Evolutionary conservation across 106 monocot genomes (phyloP).

Genomic region (Allium cepa): DNA sequence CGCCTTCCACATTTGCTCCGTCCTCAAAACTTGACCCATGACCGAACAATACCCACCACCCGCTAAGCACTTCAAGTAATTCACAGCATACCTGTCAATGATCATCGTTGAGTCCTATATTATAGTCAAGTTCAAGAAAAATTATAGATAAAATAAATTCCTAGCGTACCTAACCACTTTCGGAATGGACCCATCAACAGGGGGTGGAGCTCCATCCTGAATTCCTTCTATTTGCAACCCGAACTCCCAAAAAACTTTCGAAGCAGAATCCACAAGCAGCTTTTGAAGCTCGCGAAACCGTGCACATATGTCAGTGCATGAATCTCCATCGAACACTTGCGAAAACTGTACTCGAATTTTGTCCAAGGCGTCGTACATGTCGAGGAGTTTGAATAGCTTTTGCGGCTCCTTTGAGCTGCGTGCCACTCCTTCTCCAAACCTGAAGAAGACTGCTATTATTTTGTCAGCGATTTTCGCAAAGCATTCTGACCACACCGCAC

Average conservation of each 20-base stretch:
- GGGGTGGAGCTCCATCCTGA: constrained; percentile 15
- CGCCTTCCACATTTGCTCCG: constrained; percentile 37
- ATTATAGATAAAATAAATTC: too few species aligned
- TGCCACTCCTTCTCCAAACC: constrained; percentile 57
- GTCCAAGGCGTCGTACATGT: constrained; percentile 32
- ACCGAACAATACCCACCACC: constrained; percentile 10
- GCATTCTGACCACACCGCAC: constrained; percentile 44
- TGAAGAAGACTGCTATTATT: constrained; percentile 55
- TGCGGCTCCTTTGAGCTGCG: constrained; percentile 39
- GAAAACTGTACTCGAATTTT: constrained; percentile 11
- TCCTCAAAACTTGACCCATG: constrained; percentile 36
- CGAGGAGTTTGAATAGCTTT: constrained; percentile 55
- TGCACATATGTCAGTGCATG: constrained; percentile 22
- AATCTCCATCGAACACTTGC: constrained; percentile 27
- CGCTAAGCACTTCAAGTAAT: constrained; percentile 37
- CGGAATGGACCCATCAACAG: constrained; percentile 22
- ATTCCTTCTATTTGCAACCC: constrained; percentile 27
- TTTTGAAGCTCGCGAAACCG: constrained; percentile 47
- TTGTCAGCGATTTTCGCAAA: constrained; percentile 46
- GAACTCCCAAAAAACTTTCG: constrained; percentile 32
- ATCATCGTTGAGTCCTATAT: too few species aligned
- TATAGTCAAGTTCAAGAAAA: too few species aligned
- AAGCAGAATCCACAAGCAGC: constrained; percentile 33
- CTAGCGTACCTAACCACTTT: constrained; percentile 26
- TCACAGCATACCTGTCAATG: constrained; percentile 12